These are phyloP conservation scores for Blastobotrys illinoisensis DNA, from an alignment of 1,139 yeast species.

Conservation along the genomic window DNA sequence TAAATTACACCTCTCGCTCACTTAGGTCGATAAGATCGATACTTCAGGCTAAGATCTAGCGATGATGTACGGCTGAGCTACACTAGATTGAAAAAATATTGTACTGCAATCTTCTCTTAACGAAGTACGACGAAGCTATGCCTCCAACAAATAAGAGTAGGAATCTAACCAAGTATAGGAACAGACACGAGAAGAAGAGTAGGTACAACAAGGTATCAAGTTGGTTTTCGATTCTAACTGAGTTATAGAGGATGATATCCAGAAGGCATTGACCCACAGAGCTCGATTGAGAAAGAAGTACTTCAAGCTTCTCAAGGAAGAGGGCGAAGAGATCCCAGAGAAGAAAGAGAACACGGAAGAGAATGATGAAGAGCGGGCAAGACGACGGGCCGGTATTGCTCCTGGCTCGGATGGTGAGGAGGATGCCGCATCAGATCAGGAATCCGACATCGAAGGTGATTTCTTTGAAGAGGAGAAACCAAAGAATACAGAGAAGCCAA, in stretches of 20 bases:
- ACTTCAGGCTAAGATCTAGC: not conserved
- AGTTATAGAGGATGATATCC: constrained; percentile 46
- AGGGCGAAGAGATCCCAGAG: constrained; percentile 30
- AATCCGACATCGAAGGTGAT: constrained; percentile 13
- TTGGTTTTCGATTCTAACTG: not conserved
- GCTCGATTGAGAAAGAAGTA: constrained; percentile 81
- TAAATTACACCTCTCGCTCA: too few species aligned
- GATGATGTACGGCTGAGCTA: not conserved
- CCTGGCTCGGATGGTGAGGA: constrained; percentile 40
- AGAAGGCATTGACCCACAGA: constrained; percentile 68
- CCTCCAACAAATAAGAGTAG: not conserved
- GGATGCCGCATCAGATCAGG: constrained; percentile 36
- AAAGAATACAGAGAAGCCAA: constrained; percentile 3
- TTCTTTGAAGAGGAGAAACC: constrained; percentile 5
- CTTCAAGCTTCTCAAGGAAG: constrained; percentile 71
- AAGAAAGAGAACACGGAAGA: constrained; percentile 22
- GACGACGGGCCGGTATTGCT: constrained; percentile 18
- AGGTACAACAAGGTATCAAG: not conserved
- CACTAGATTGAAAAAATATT: not conserved
- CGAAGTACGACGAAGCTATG: not conserved
- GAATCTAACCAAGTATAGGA: constrained; percentile 1
- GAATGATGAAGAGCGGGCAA: constrained; percentile 22
- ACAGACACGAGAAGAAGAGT: constrained; percentile 15
- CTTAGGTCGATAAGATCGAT: not conserved
- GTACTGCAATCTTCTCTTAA: not conserved